Percentiles rank a stretch among this genome's conserved stretches.
These are phyloP conservation scores for Circinella minor DNA, from an alignment of 371 early-diverging fungal genomes.

Conservation along the genomic window DNA sequence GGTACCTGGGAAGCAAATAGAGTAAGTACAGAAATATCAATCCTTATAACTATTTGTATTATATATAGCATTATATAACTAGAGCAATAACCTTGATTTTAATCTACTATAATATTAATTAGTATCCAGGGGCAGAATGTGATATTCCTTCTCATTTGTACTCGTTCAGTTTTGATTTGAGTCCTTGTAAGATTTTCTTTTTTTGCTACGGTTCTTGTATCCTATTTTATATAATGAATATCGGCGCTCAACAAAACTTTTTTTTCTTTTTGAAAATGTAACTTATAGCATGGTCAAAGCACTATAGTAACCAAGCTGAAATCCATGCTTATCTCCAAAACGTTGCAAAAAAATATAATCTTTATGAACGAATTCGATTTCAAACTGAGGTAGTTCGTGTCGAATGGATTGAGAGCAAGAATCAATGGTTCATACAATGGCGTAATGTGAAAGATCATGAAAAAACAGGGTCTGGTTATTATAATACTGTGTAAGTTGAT, in stretches of 20 bases:
- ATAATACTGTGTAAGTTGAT: conserved; percentile 36
- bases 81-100: no score
- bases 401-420: conserved; percentile 17
- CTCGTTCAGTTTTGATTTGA: conserved; percentile 50
- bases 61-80: neutral
- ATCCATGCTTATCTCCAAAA: conserved; percentile 53
- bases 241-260: no score
- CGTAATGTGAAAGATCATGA: conserved; percentile 5
- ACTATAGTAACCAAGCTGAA: conserved; percentile 46
- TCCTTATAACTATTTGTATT: neutral
- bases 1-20: conserved; percentile 69
- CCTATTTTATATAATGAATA: no score
- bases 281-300: conserved; percentile 50
- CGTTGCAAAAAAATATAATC: conserved; percentile 50
- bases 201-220: no score
- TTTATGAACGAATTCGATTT: conserved; percentile 53
- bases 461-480: conserved; percentile 18
- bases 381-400: conserved; percentile 30
- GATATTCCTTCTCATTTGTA: conserved; percentile 63
- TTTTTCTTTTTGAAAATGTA: no score
- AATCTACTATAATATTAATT: neutral
- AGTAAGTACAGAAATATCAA: neutral
- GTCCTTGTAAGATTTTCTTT: conserved; percentile 33
- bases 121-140: conserved; percentile 64
- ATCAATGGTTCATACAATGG: conserved; percentile 49